phyloP scores from a whole-genome alignment of 495 filamentous ascomycete species.

The Barbatosphaeria neglecta region DNA sequence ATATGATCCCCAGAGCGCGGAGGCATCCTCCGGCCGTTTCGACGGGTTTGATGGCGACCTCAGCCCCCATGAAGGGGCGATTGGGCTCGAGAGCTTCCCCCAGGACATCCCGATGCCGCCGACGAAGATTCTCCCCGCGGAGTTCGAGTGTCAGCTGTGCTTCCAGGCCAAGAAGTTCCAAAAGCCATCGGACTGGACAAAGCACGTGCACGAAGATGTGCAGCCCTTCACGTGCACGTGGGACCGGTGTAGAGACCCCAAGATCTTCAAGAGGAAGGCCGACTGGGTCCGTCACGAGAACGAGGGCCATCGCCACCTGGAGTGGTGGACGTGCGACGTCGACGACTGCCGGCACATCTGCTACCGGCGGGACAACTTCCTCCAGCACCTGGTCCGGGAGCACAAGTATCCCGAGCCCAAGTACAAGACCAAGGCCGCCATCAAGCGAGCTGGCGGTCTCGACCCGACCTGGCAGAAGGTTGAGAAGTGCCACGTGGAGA shows the following conservation, averaged over 20 bases:
- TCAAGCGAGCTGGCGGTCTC: slow-evolving; percentile 38
- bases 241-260: slow-evolving; percentile 69
- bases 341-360: slow-evolving; percentile 75
- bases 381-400: slow-evolving; percentile 88
- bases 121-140: slow-evolving; percentile 64
- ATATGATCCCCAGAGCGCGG: slow-evolving; percentile 23
- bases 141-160: slow-evolving; percentile 88
- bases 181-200: slow-evolving; percentile 97
- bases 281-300: slow-evolving; percentile 97
- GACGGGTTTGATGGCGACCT: slow-evolving; percentile 52
- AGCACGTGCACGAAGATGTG: slow-evolving; percentile 92
- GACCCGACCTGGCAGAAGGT: slow-evolving; percentile 66
- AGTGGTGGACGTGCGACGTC: slow-evolving; percentile 83
- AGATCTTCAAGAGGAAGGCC: slow-evolving; percentile 94
- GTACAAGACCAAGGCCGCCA: slow-evolving; percentile 46
- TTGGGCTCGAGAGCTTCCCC: slow-evolving; percentile 61
- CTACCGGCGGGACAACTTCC: slow-evolving; percentile 89
- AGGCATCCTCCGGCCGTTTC: slow-evolving; percentile 28
- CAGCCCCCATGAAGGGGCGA: slow-evolving; percentile 52
- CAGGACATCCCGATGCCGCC: slow-evolving; percentile 73
- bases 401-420: slow-evolving; percentile 80
- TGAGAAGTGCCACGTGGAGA: slow-evolving; percentile 67
- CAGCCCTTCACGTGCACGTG: slow-evolving; percentile 95
- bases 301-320: slow-evolving; percentile 81
- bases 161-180: slow-evolving; percentile 82